phyloP scores from a whole-genome alignment of 257 asterid genomes.

The Phtheirospermum japonicum region DNA sequence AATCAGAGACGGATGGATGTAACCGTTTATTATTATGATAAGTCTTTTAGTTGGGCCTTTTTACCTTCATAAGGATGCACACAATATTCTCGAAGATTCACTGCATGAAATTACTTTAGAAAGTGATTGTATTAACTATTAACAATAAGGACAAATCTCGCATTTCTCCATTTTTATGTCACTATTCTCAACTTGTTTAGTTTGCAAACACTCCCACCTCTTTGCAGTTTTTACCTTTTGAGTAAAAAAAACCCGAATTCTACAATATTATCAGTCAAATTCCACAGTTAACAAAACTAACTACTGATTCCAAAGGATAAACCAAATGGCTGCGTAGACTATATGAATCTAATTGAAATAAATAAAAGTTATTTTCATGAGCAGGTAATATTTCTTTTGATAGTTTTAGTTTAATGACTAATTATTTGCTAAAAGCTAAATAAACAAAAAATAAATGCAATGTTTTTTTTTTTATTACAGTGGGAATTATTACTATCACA shows the following conservation, averaged over 20 bases:
- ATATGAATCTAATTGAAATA: too few species aligned
- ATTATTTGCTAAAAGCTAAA: not conserved
- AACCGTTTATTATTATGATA: slow-evolving; percentile 58
- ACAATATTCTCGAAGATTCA: slow-evolving; percentile 69
- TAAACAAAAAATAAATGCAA: too few species aligned
- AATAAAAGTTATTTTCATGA: too few species aligned
- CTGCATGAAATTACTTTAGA: slow-evolving; percentile 31
- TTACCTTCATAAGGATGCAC: slow-evolving; percentile 66
- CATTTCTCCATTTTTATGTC: not conserved
- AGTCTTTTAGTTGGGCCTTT: slow-evolving; percentile 64
- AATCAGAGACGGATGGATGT: slow-evolving; percentile 56
- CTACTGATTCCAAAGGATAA: too few species aligned
- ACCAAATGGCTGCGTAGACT: too few species aligned
- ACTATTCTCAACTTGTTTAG: too few species aligned
- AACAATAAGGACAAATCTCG: not conserved
- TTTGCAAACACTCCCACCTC: too few species aligned
- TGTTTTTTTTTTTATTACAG: slow-evolving; percentile 46
- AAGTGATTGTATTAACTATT: not conserved
- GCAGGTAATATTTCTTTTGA: not conserved
- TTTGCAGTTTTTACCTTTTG: too few species aligned
- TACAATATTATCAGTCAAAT: too few species aligned
- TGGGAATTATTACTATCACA: slow-evolving; percentile 72
- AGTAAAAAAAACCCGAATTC: too few species aligned
- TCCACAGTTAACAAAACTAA: too few species aligned
- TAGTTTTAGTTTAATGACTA: not conserved